Conservation (phyloP, 306 rosid species). For the Rosa multiflora region DNA sequence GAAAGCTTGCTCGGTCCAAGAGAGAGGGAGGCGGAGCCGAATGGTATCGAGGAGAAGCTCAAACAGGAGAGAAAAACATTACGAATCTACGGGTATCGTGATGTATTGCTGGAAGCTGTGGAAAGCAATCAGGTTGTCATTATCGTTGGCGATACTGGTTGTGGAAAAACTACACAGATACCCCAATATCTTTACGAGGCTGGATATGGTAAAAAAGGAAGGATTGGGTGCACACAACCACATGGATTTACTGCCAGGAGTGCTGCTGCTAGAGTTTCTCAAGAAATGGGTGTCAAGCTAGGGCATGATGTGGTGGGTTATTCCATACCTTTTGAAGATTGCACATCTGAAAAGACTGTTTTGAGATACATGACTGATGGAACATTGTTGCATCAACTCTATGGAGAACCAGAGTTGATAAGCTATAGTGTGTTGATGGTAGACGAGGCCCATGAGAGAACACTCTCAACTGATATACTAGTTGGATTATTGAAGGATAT, state of each 20-base stretch:
- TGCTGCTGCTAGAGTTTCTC: slow-evolving; percentile 88
- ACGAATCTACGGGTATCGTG: slow-evolving; percentile 55
- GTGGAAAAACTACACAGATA: slow-evolving; percentile 68
- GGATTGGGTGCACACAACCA: slow-evolving; percentile 93
- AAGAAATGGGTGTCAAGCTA: slow-evolving; percentile 80
- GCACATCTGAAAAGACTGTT: slow-evolving; percentile 80
- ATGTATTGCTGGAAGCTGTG: slow-evolving; percentile 51
- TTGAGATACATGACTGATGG: slow-evolving; percentile 95
- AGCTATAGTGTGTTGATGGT: slow-evolving; percentile 93
- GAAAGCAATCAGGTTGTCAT: slow-evolving; percentile 75
- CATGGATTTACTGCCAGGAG: slow-evolving; percentile 90
- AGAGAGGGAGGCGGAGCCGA: no score
- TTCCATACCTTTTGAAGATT: slow-evolving; percentile 61
- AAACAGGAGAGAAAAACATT: slow-evolving; percentile 69
- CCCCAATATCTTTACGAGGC: slow-evolving; percentile 59
- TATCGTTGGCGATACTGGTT: slow-evolving; percentile 90
- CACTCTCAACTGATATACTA: slow-evolving; percentile 88
- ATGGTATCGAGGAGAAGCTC: not conserved
- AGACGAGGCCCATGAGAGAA: slow-evolving; percentile 95
- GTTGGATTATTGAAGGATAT: slow-evolving; percentile 88
- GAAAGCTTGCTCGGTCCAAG: no score
- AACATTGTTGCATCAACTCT: slow-evolving; percentile 72
- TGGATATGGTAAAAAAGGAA: slow-evolving; percentile 76
- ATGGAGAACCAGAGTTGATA: slow-evolving; percentile 66
- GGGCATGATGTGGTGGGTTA: slow-evolving; percentile 89